A percentile compares a stretch with the other conserved stretches of the same genome.
Evolutionary conservation across 2,329 filamentous ascomycete species (phyloP).

Genomic region (Aspergillus sp.): DNA sequence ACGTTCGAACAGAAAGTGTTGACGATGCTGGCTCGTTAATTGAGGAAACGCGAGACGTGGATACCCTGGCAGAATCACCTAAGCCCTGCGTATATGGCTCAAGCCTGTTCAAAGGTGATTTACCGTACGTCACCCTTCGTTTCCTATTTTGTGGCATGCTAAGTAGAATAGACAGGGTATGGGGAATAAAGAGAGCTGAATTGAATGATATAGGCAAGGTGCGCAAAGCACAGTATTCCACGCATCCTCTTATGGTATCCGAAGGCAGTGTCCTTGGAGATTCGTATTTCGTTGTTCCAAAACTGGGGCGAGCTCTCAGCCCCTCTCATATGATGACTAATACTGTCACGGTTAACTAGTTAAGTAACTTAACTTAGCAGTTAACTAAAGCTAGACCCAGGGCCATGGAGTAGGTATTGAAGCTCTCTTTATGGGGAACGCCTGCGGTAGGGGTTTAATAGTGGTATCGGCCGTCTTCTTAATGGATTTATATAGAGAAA

Average conservation of each 20-base stretch:
- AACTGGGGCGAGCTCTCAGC: no score
- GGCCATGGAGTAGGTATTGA: no score
- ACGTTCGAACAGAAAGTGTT: not conserved
- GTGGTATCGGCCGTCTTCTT: no score
- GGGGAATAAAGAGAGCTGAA: not conserved
- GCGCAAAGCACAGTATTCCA: constrained; percentile 6
- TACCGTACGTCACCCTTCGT: constrained; percentile 13
- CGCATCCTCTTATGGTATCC: not conserved
- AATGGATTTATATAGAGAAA: no score
- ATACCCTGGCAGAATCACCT: not conserved
- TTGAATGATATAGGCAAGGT: not conserved
- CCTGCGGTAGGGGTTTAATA: no score
- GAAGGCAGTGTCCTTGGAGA: not conserved
- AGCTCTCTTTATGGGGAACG: no score
- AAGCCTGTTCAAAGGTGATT: constrained; percentile 2
- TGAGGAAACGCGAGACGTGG: not conserved
- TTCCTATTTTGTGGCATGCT: constrained; percentile 9
- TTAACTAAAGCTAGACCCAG: no score
- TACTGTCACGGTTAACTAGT: not conserved
- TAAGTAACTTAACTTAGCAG: no score
- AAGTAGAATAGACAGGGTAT: not conserved
- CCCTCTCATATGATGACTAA: not conserved
- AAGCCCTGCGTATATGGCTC: not conserved
- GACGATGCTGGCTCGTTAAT: not conserved
- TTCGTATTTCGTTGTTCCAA: no score